These are phyloP conservation scores for Aspergillus hancockii DNA, from an alignment of 495 filamentous ascomycete species.

Conservation along the genomic window DNA sequence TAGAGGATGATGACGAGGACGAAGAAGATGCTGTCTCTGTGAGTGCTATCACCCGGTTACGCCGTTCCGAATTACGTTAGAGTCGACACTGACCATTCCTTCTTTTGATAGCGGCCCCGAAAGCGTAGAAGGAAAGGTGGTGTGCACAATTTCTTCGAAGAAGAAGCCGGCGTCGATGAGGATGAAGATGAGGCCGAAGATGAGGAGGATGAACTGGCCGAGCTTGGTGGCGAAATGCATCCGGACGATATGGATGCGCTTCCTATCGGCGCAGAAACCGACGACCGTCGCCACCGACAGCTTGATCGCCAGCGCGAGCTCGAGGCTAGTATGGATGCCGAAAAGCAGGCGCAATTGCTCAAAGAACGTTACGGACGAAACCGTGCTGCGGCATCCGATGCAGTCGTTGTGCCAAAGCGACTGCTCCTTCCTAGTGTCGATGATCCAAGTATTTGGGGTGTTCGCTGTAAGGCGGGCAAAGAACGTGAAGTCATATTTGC, in stretches of 20 bases:
- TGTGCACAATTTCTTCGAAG: constrained; percentile 85
- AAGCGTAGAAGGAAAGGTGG: constrained; percentile 72
- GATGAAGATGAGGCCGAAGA: constrained; percentile 92
- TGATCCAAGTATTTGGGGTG: constrained; percentile 94
- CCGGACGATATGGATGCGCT: constrained; percentile 84
- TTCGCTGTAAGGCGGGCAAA: constrained; percentile 91
- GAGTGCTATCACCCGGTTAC: constrained; percentile 17
- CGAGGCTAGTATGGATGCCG: constrained; percentile 82
- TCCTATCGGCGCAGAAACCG: constrained; percentile 74
- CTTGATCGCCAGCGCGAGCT: constrained; percentile 89
- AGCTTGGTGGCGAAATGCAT: constrained; percentile 86
- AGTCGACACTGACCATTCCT: constrained; percentile 13
- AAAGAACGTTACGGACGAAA: constrained; percentile 79
- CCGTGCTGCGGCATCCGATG: constrained; percentile 55
- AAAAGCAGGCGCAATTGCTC: constrained; percentile 85
- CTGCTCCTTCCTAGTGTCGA: constrained; percentile 90
- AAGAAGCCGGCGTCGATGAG: constrained; percentile 94
- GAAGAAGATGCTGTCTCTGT: constrained; percentile 64
- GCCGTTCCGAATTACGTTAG: constrained; percentile 3
- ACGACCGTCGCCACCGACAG: constrained; percentile 91
- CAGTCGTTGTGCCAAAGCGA: constrained; percentile 77
- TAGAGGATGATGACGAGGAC: constrained; percentile 50
- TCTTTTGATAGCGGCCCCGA: constrained; percentile 64
- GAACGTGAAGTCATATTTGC: constrained; percentile 86
- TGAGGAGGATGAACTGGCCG: constrained; percentile 79